phyloP scores from a whole-genome alignment of 257 asterid genomes.

The Ilex aquifolium region DNA sequence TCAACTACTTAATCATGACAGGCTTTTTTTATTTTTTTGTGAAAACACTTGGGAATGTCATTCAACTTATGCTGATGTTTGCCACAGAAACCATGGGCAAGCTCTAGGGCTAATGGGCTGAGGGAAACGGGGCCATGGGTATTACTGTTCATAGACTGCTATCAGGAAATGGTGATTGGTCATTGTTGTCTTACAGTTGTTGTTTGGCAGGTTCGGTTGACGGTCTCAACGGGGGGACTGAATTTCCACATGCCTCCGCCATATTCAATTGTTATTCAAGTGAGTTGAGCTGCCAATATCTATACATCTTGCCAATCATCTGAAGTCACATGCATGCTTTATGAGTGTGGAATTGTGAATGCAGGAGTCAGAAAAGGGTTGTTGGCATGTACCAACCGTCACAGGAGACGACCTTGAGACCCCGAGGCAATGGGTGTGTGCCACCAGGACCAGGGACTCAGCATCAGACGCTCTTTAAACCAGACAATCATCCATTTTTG shows the following conservation, averaged over 20 bases:
- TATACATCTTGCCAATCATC: neutral
- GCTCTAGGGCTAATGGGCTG: no score
- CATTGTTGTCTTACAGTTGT: slow-evolving; percentile 9
- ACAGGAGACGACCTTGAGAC: slow-evolving; percentile 76
- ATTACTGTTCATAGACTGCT: no score
- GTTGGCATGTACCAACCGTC: slow-evolving; percentile 80
- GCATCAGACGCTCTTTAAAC: no score
- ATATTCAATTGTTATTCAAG: slow-evolving; percentile 85
- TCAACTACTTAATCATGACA: no score
- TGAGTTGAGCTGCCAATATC: slow-evolving; percentile 6
- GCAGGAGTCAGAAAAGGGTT: slow-evolving; percentile 83
- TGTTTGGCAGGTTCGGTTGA: slow-evolving; percentile 54
- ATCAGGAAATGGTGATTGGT: neutral
- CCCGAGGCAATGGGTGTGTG: slow-evolving; percentile 86
- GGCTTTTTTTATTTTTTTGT: no score
- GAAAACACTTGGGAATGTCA: no score
- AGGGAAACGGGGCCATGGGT: no score
- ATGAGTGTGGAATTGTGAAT: slow-evolving; percentile 12
- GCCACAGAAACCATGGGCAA: no score
- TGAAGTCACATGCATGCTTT: neutral
- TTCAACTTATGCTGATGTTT: no score
- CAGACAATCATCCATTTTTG: no score
- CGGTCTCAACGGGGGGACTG: slow-evolving; percentile 36
- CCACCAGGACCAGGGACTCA: slow-evolving; percentile 32
- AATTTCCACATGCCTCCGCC: slow-evolving; percentile 84